Evolutionary conservation across 805 yeast genomes (phyloP).

Genomic region (Candida bentonensis): DNA sequence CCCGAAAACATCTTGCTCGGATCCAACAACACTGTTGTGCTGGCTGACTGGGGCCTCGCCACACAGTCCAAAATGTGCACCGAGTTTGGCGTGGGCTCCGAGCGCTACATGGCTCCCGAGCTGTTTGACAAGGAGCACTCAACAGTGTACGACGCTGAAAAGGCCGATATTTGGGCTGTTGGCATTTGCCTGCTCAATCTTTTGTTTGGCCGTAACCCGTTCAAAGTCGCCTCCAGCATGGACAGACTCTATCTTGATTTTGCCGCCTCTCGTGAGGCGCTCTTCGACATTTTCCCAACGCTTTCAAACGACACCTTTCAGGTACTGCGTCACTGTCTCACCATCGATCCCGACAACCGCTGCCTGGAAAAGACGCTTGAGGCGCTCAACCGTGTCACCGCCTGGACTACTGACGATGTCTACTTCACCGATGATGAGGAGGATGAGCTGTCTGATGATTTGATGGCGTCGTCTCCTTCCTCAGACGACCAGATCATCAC

Average conservation of each 20-base stretch:
- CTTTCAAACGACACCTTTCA: slow-evolving; percentile 78
- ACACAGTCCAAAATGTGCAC: slow-evolving; percentile 43
- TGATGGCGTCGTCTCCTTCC: background rate
- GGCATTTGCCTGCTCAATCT: slow-evolving; percentile 74
- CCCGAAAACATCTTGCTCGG: slow-evolving; percentile 83
- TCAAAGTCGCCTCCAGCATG: slow-evolving; percentile 61
- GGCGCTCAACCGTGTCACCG: slow-evolving; percentile 46
- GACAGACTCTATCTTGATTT: slow-evolving; percentile 78
- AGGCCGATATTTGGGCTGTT: slow-evolving; percentile 80
- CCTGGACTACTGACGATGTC: slow-evolving; percentile 61
- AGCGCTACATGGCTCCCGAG: slow-evolving; percentile 93
- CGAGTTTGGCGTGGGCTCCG: slow-evolving; percentile 80
- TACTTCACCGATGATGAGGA: slow-evolving; percentile 2
- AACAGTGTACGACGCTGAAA: slow-evolving; percentile 54
- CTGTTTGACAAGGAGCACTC: slow-evolving; percentile 42
- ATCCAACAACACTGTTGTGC: slow-evolving; percentile 37
- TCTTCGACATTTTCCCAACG: slow-evolving; percentile 82
- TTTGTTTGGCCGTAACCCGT: slow-evolving; percentile 83
- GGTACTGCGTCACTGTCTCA: slow-evolving; percentile 63
- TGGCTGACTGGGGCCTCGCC: slow-evolving; percentile 88
- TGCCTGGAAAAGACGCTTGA: slow-evolving; percentile 44
- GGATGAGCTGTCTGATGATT: background rate
- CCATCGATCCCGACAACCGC: slow-evolving; percentile 80
- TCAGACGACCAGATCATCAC: slow-evolving; percentile 7
- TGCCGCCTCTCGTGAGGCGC: slow-evolving; percentile 74